A percentile compares a stretch with the other conserved stretches of the same genome.
These are phyloP conservation scores for Murraya paniculata DNA, from an alignment of 345 rosid species.

Conservation along the genomic window DNA sequence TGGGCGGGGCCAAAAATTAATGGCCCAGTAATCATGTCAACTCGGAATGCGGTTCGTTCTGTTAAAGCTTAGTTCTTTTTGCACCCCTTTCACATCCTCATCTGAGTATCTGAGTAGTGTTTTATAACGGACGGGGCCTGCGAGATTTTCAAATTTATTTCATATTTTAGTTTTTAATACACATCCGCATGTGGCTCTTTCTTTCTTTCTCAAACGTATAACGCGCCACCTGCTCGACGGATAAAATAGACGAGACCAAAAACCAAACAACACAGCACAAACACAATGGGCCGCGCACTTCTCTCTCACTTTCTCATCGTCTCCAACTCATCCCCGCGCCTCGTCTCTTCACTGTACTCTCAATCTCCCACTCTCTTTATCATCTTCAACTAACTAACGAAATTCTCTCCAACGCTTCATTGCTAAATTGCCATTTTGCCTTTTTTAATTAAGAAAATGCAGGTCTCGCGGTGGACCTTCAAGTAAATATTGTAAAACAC, in stretches of 20 bases:
- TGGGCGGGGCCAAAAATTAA: too few species aligned
- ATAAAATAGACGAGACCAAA: neutral
- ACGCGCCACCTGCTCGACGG: neutral
- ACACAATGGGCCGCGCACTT: constrained; percentile 40
- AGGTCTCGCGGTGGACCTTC: constrained; percentile 26
- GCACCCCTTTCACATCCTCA: too few species aligned
- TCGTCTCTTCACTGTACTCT: constrained; percentile 40
- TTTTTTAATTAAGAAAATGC: constrained; percentile 4
- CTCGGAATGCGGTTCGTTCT: too few species aligned
- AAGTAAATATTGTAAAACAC: constrained; percentile 16
- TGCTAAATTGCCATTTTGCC: neutral
- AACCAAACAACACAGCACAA: neutral
- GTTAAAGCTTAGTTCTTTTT: too few species aligned
- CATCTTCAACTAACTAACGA: neutral
- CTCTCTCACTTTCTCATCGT: constrained; percentile 42
- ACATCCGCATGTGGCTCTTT: too few species aligned
- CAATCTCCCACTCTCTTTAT: constrained; percentile 7
- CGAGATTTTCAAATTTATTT: too few species aligned
- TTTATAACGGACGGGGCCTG: too few species aligned
- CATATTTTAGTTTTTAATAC: too few species aligned
- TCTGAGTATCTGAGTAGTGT: too few species aligned
- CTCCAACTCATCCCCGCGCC: constrained; percentile 42
- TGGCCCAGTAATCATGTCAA: too few species aligned
- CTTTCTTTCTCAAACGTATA: too few species aligned
- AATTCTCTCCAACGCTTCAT: neutral